These are phyloP conservation scores for Mycothermus thermophilus DNA, from an alignment of 495 filamentous ascomycete species.

Conservation along the genomic window DNA sequence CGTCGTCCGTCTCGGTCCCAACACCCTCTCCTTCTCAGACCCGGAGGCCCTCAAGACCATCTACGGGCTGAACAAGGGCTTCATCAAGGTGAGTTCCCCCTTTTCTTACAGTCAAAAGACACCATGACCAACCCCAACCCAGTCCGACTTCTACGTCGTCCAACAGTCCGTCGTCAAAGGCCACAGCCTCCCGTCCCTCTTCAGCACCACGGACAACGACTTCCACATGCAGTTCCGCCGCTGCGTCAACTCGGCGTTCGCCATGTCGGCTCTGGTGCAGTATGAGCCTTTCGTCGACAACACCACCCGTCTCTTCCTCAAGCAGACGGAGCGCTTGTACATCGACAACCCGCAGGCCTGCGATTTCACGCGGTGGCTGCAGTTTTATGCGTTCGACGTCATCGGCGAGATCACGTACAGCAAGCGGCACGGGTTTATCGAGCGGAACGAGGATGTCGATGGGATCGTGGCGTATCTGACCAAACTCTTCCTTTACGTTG, in stretches of 20 bases:
- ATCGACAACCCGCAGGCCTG: conserved; percentile 37
- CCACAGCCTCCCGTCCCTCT: conserved; percentile 53
- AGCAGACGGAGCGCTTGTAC: conserved; percentile 49
- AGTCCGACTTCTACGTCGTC: conserved; percentile 62
- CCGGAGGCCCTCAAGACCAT: conserved; percentile 57
- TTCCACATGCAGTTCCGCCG: conserved; percentile 60
- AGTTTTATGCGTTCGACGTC: conserved; percentile 71
- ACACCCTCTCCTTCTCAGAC: conserved; percentile 51
- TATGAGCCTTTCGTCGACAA: conserved; percentile 64
- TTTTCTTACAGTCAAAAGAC: too few relatives aligned
- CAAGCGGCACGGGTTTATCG: conserved; percentile 49
- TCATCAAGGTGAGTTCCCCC: conserved; percentile 52
- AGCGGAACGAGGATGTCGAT: conserved; percentile 49
- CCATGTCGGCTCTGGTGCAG: conserved; percentile 54
- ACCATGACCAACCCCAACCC: too few relatives aligned
- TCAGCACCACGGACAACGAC: conserved; percentile 59
- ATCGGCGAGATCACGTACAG: conserved; percentile 55
- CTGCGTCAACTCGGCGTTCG: conserved; percentile 58
- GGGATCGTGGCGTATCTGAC: conserved; percentile 44
- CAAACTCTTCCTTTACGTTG: conserved; percentile 42
- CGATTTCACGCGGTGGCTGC: conserved; percentile 59
- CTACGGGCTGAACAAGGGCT: conserved; percentile 74
- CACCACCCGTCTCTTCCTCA: conserved; percentile 47
- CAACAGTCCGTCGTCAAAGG: conserved; percentile 53
- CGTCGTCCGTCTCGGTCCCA: conserved; percentile 56